These are phyloP conservation scores for Fusarium decemcellulare DNA, from an alignment of 2,329 filamentous ascomycete genomes.

Conservation along the genomic window DNA sequence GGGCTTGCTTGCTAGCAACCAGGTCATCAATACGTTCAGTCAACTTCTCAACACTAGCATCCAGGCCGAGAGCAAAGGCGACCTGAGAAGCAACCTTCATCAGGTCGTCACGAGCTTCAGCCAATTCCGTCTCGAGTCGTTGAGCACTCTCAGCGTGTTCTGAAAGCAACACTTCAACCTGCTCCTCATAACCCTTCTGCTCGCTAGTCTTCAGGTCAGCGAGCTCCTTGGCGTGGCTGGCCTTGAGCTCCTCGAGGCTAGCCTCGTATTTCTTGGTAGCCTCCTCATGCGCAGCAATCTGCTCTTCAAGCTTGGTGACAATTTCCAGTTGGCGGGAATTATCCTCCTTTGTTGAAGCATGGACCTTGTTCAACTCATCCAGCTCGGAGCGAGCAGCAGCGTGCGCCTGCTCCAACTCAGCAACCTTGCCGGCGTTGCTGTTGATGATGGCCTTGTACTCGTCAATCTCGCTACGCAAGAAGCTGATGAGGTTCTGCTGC, in stretches of 20 bases:
- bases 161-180: slow-evolving; percentile 70
- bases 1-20: slow-evolving; percentile 70
- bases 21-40: slow-evolving; percentile 72
- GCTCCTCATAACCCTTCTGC: slow-evolving; percentile 69
- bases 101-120: slow-evolving; percentile 76
- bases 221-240: slow-evolving; percentile 65
- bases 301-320: slow-evolving; percentile 67
- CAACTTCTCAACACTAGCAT: slow-evolving; percentile 78
- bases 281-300: slow-evolving; percentile 72
- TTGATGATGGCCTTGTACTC: slow-evolving; percentile 84
- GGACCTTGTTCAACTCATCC: slow-evolving; percentile 73
- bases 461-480: slow-evolving; percentile 81
- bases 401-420: slow-evolving; percentile 82
- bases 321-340: slow-evolving; percentile 62
- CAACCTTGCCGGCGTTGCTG: slow-evolving; percentile 77
- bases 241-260: slow-evolving; percentile 63
- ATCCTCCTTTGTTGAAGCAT: slow-evolving; percentile 65
- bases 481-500: slow-evolving; percentile 72
- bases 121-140: slow-evolving; percentile 73
- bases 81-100: slow-evolving; percentile 76
- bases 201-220: slow-evolving; percentile 63
- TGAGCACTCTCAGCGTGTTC: slow-evolving; percentile 71
- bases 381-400: slow-evolving; percentile 76
- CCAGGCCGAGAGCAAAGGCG: slow-evolving; percentile 70
- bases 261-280: slow-evolving; percentile 69